phyloP scores from a whole-genome alignment of 2,329 filamentous ascomycete genomes.

The Hymenoscyphus occultus region DNA sequence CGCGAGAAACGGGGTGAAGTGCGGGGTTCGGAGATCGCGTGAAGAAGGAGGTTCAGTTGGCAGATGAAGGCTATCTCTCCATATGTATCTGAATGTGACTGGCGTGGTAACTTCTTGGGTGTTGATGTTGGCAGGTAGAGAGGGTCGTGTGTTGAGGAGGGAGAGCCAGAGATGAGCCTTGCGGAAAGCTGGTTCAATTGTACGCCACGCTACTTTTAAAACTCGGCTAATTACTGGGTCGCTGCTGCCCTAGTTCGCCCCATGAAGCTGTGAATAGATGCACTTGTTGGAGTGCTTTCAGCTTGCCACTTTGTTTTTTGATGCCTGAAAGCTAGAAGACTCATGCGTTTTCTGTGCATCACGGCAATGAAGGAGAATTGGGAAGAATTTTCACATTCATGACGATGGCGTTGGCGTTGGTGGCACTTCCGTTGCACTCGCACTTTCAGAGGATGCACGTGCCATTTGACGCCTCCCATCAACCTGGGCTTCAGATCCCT shows the following conservation, averaged over 20 bases:
- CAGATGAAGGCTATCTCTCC: conserved; percentile 24
- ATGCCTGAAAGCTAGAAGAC: neutral
- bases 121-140: neutral
- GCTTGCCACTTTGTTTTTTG: neutral
- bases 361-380: neutral
- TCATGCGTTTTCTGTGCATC: neutral
- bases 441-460: neutral
- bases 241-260: neutral
- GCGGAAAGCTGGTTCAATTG: neutral
- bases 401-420: neutral
- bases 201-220: conserved; percentile 4
- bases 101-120: neutral
- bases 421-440: neutral
- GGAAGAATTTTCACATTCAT: neutral
- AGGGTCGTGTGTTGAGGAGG: conserved; percentile 6
- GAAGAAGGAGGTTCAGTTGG: conserved; percentile 14
- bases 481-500: neutral
- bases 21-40: conserved; percentile 28
- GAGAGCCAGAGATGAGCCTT: neutral
- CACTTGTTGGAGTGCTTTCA: neutral
- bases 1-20: conserved; percentile 26
- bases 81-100: conserved; percentile 18
- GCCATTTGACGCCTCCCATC: neutral
- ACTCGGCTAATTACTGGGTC: conserved; percentile 3
- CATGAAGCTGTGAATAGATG: neutral